Evolutionary conservation across 495 filamentous ascomycete genomes (phyloP), one percentile per base, ranked within the genome.

Genomic region (Aspergillus mulundensis): DNA sequence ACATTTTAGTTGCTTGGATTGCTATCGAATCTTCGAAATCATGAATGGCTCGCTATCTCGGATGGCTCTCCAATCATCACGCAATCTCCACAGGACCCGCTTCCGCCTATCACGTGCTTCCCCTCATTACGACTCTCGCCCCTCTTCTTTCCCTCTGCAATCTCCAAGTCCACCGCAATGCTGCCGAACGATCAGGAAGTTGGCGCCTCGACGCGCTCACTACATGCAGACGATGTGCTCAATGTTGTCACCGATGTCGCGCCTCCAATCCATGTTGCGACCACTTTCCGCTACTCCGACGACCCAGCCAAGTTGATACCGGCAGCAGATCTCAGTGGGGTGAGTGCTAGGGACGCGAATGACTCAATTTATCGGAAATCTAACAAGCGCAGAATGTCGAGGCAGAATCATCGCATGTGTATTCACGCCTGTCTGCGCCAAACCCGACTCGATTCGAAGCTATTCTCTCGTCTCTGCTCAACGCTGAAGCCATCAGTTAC

Each of bases 171-270:
- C 45, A 61, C 49, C 60, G 54, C 59, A 53, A 76, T 76, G 69
- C 57, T 67, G 56, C 65, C 69, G 52, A 32, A 52, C 28, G 55
- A 56, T 56, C 54, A 57, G 38, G 42, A 59, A 25, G 48, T 61
- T 50, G 69, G 69, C 55, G 61, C 66, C 25, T 75, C 88, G 21
- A 94, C 91, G 21, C 82, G 82, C 45, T 83, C 87, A n/a, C 77
- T 97, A 56, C 93, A 97, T 72, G 90, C 87, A 49, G 92, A 96
- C 60, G 90, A 96, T 73, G 74, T 71, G 58, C 76, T 93, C 52
- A 87, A 88, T 73, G 70, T 75, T 43, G 81, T 82, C 61, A 75
- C 81, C 40, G 89, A 91, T 65, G 88, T 97, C 40, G 88, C 91
- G 32, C 91, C 92, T 50, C 80, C 91, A 1, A 77, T 97, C 60